These are phyloP conservation scores for Beauveria sp. DNA, from an alignment of 2,329 filamentous ascomycete genomes.

Conservation along the genomic window DNA sequence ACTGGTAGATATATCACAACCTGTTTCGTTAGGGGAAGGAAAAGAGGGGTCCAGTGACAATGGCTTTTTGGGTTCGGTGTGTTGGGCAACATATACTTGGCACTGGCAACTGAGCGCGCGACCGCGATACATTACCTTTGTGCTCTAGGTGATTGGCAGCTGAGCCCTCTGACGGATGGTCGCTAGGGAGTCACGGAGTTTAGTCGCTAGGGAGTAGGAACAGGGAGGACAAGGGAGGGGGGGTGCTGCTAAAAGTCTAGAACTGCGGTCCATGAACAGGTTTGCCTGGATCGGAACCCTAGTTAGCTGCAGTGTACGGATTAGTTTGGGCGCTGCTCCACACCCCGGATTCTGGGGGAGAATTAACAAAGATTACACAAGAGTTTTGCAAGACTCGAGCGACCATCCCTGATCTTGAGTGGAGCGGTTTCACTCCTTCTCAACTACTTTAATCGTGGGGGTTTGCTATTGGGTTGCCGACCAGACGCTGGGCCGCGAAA, in stretches of 20 bases:
- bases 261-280: conserved; percentile 11
- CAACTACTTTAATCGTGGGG: neutral
- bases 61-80: conserved; percentile 11
- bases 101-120: neutral
- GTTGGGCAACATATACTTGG: conserved; percentile 3
- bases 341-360: conserved; percentile 10
- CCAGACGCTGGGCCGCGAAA: neutral
- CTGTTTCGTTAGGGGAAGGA: neutral
- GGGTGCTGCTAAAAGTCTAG: conserved; percentile 11
- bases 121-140: conserved; percentile 6
- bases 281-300: conserved; percentile 8
- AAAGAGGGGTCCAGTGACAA: conserved; percentile 9
- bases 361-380: neutral
- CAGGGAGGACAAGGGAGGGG: neutral
- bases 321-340: neutral
- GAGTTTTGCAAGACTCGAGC: neutral
- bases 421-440: no score
- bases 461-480: neutral
- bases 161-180: neutral
- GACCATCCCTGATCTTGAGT: neutral
- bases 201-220: no score
- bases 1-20: conserved; percentile 9
- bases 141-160: conserved; percentile 7
- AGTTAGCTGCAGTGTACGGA: no score
- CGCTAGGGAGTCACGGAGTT: neutral